Percentiles rank a stretch among this genome's conserved stretches.
Conservation (phyloP, 805 yeast genomes). For the Danielia oregonensis region DNA sequence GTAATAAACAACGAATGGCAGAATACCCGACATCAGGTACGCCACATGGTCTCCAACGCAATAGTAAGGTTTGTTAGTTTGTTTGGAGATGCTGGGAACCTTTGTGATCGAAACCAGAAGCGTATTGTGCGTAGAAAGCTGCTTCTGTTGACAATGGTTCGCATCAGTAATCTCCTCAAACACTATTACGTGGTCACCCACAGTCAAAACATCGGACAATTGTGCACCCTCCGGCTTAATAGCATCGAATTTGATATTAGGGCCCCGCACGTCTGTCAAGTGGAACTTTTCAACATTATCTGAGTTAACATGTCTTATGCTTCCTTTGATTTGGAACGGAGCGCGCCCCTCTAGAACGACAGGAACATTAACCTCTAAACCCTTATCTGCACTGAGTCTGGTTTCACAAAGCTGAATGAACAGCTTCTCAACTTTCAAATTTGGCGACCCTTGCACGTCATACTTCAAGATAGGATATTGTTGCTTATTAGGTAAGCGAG, state of each 20-base stretch:
- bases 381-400: constrained; percentile 18
- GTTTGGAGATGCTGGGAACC: constrained; percentile 60
- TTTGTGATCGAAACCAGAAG: constrained; percentile 65
- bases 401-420: constrained; percentile 46
- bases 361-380: constrained; percentile 41
- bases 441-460: constrained; percentile 60
- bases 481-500: constrained; percentile 2
- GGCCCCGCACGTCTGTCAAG: constrained; percentile 20
- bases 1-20: constrained; percentile 77
- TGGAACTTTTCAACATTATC: constrained; percentile 48
- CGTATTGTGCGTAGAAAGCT: constrained; percentile 31
- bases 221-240: constrained; percentile 31
- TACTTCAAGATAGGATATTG: constrained; percentile 23
- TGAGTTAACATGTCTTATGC: constrained; percentile 56
- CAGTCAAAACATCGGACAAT: constrained; percentile 31
- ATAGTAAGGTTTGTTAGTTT: constrained; percentile 37
- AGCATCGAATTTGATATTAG: background rate
- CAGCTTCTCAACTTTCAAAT: constrained; percentile 46
- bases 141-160: constrained; percentile 60
- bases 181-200: constrained; percentile 69
- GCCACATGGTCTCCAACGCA: constrained; percentile 93
- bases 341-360: constrained; percentile 53
- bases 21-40: constrained; percentile 69
- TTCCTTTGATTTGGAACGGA: constrained; percentile 59
- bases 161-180: constrained; percentile 60